Percentiles rank a stretch among this genome's conserved stretches.
Conservation (phyloP, 768 basidiomycete species). For the Boletus rubescentipes region DNA sequence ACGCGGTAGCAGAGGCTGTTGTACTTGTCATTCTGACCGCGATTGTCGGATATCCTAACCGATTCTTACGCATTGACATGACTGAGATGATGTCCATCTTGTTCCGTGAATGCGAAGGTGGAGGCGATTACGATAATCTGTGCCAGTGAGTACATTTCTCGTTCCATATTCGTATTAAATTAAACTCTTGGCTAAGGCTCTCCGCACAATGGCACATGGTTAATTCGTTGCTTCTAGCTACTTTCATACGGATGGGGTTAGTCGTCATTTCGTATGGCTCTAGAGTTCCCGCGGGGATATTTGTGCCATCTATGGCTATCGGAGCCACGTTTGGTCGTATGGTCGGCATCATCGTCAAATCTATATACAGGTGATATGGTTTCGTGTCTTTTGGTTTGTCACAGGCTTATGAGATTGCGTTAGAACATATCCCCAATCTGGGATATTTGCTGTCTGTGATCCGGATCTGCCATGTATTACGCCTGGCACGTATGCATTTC, state of each 20-base stretch:
- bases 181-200: constrained; percentile 49
- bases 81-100: constrained; percentile 93
- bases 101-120: constrained; percentile 95
- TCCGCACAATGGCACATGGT: constrained; percentile 93
- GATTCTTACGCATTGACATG: constrained; percentile 96
- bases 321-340: constrained; percentile 97
- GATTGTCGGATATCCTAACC: constrained; percentile 90
- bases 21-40: constrained; percentile 85
- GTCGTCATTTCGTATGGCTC: constrained; percentile 94
- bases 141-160: constrained; percentile 76
- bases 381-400: constrained; percentile 14
- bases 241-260: constrained; percentile 80
- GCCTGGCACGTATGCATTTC: constrained; percentile 95
- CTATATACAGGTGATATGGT: constrained; percentile 71
- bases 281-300: constrained; percentile 97
- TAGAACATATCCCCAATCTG: constrained; percentile 79
- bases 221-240: constrained; percentile 89
- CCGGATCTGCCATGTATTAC: constrained; percentile 97
- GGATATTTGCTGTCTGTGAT: constrained; percentile 86
- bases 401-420: not conserved
- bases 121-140: constrained; percentile 84
- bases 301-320: constrained; percentile 98
- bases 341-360: constrained; percentile 96
- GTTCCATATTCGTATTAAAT: not conserved
- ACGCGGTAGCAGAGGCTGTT: constrained; percentile 89